Evolutionary conservation across 768 basidiomycete species (phyloP), one percentile per base, ranked within the genome.

Genomic region (Brasilioporus rufonigricans): DNA sequence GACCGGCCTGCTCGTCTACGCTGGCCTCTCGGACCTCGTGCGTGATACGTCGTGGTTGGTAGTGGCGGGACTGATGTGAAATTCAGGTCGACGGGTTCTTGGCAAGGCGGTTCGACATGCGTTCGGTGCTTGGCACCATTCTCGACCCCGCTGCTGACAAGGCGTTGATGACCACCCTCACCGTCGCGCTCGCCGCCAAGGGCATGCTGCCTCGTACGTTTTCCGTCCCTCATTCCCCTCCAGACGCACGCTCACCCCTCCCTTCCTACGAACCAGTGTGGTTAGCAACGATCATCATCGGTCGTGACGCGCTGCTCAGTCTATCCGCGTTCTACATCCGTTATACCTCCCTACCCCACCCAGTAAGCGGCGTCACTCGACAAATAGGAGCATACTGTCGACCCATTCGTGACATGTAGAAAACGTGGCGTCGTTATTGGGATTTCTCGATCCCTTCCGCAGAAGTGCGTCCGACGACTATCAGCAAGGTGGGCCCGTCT

Each of bases 61-160:
- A n/a, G n/a, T n/a, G n/a, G n/a, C n/a, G n/a, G n/a, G n/a, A n/a
- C n/a, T n/a, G n/a, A n/a, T n/a, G n/a, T 18, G 13, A 9, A 12
- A 47, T 1, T 16, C 71, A 98, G 96, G 80, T 86, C 52, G 97
- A 99, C 64, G 97, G 97, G 0, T 98, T 76, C 67, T 72, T 99
- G 55, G 97, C 97, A 1, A 79, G 97, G 61, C 80, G 80, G 52
- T 98, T 80, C 76, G 85, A 89, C 26, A 92, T 91, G 88, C 81
- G 81, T 49, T 85, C 91, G 13, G 93, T 98, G n/a, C 78, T 98
- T 19, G 97, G 97, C 19, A 91, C 91, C 10, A 93, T 98, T 53
- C 80, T 99, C 13, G 97, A 99, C 69, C 97, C 97, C 13, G 93
- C 96, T 0, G 97, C 97, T 3, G 97, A 99, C 80, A 99, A 99